Conservation (phyloP, 495 filamentous ascomycete genomes). For the Penicillium dipodomyicola region DNA sequence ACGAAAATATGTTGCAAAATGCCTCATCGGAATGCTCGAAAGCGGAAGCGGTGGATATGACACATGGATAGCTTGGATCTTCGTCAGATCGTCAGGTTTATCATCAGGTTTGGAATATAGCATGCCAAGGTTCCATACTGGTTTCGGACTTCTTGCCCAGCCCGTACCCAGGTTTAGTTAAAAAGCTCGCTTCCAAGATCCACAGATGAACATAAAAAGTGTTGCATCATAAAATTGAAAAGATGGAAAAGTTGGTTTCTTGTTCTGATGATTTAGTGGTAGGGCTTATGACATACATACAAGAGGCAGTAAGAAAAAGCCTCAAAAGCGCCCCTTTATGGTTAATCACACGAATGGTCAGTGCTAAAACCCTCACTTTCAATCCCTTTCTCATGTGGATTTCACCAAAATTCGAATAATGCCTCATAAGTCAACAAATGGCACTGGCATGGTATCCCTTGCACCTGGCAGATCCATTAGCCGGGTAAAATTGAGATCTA, state of each 20-base stretch:
- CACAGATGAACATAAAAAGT: background rate
- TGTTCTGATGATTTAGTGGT: background rate
- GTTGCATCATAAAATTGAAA: background rate
- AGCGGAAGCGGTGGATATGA: background rate
- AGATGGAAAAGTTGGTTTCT: background rate
- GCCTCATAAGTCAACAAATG: background rate
- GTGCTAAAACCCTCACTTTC: slow-evolving; percentile 6
- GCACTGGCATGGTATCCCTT: slow-evolving; percentile 7
- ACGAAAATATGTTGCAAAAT: slow-evolving; percentile 18
- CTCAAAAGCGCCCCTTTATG: slow-evolving; percentile 4
- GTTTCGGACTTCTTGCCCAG: background rate
- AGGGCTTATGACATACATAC: slow-evolving; percentile 5
- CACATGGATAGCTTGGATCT: slow-evolving; percentile 3
- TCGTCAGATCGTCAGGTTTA: slow-evolving; percentile 1
- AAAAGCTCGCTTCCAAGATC: background rate
- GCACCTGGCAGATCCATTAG: background rate
- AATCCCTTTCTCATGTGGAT: background rate
- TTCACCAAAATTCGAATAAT: background rate
- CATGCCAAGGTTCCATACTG: slow-evolving; percentile 10
- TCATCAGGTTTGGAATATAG: slow-evolving; percentile 1
- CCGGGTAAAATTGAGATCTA: background rate
- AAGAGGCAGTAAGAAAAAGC: slow-evolving; percentile 5
- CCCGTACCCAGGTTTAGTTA: background rate
- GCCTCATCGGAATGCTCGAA: slow-evolving; percentile 23
- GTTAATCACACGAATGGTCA: background rate